These are phyloP conservation scores for Moesziomyces aphidis DNA, from an alignment of 1,284 basidiomycete species.

Conservation along the genomic window DNA sequence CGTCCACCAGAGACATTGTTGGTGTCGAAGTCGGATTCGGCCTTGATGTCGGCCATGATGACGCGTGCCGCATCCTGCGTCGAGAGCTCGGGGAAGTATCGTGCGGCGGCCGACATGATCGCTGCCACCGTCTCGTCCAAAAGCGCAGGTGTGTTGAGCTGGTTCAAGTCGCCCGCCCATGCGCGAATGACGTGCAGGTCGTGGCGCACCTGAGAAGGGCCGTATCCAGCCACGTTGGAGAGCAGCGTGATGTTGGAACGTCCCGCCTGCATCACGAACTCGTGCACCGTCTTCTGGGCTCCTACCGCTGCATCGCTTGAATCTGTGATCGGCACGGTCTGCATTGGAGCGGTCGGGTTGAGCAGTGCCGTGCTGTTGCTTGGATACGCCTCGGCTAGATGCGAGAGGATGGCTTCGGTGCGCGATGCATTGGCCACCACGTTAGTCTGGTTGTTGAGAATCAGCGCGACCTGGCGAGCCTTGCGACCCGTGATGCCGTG, in stretches of 20 bases:
- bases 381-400: slow-evolving; percentile 24
- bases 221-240: slow-evolving; percentile 56
- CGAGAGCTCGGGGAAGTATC: slow-evolving; percentile 64
- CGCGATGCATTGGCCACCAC: slow-evolving; percentile 22
- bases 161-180: slow-evolving; percentile 58
- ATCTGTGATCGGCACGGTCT: background rate
- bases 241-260: slow-evolving; percentile 27
- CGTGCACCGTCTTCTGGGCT: background rate
- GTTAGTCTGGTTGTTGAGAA: slow-evolving; percentile 27
- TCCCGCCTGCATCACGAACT: slow-evolving; percentile 10
- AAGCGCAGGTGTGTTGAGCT: slow-evolving; percentile 41
- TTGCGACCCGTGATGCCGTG: slow-evolving; percentile 34
- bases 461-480: slow-evolving; percentile 32
- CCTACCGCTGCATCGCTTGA: background rate
- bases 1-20: slow-evolving; percentile 44
- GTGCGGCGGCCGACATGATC: slow-evolving; percentile 56
- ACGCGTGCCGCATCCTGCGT: slow-evolving; percentile 52
- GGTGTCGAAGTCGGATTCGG: slow-evolving; percentile 61
- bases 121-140: slow-evolving; percentile 62
- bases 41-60: slow-evolving; percentile 64
- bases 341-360: background rate
- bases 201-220: slow-evolving; percentile 45
- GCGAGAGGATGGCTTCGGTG: slow-evolving; percentile 13
- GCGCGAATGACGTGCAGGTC: slow-evolving; percentile 61
- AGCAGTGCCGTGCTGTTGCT: slow-evolving; percentile 3